A percentile compares a stretch with the other conserved stretches of the same genome.
phyloP scores from a whole-genome alignment of 331 rosid genomes.

The Rhamnella rubrinervis region DNA sequence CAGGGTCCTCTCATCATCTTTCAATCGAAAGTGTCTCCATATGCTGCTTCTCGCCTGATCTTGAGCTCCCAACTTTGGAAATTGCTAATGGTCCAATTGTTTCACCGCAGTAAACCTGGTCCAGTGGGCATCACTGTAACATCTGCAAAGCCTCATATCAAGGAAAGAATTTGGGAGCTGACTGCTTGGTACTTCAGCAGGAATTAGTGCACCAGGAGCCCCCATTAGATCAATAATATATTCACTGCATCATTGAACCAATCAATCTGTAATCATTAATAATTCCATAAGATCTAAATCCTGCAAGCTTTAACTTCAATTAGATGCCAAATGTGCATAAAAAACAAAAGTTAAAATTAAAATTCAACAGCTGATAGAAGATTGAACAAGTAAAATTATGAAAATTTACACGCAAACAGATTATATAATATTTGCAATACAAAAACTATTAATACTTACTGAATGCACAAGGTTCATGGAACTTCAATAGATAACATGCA shows the following conservation, averaged over 20 bases:
- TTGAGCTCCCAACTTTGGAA: constrained; percentile 38
- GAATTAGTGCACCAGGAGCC: constrained; percentile 96
- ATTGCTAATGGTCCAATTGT: constrained; percentile 34
- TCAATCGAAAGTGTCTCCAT: constrained; percentile 35
- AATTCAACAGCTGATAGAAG: constrained; percentile 19
- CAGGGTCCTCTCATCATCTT: constrained; percentile 33
- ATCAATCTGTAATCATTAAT: constrained; percentile 26
- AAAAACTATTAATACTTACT: neutral
- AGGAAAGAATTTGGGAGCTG: constrained; percentile 78
- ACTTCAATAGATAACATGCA: neutral
- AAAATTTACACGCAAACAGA: neutral
- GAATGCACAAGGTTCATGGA: neutral
- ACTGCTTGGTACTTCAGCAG: constrained; percentile 89
- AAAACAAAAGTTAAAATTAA: neutral
- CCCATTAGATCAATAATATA: constrained; percentile 98
- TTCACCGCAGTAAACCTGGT: constrained; percentile 34
- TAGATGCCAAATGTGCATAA: constrained; percentile 1
- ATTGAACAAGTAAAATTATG: constrained; percentile 11
- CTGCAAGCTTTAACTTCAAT: neutral
- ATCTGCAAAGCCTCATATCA: constrained; percentile 58
- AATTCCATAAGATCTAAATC: constrained; percentile 10
- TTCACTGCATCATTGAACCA: constrained; percentile 71
- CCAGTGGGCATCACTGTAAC: constrained; percentile 46
- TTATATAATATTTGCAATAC: neutral
- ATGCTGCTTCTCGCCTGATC: constrained; percentile 46